Evolutionary conservation across 495 filamentous ascomycete genomes (phyloP).

Genomic region (Aspergillus diversus): DNA sequence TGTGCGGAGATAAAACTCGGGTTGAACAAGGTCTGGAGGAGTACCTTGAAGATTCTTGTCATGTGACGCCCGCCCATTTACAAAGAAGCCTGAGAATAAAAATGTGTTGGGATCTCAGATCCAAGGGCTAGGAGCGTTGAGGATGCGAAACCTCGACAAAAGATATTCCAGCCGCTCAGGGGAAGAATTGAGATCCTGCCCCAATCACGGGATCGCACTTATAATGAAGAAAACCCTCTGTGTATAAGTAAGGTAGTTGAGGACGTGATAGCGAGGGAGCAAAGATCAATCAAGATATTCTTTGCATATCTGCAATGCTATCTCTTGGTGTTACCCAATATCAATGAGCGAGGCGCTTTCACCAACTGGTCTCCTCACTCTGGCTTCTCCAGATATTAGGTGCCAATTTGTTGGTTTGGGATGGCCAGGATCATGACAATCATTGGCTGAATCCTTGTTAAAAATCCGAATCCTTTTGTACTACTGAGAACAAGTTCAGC

Average conservation of each 20-base stretch:
- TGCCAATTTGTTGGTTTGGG: neutral
- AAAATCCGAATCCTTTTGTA: neutral
- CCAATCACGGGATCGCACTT: no score
- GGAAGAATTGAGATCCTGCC: no score
- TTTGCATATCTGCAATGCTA: neutral
- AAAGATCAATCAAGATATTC: neutral
- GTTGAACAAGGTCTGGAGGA: no score
- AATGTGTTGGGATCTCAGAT: no score
- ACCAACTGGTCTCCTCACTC: conserved; percentile 8
- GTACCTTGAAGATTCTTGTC: no score
- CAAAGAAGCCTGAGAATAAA: no score
- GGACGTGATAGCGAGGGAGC: neutral
- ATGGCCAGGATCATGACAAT: conserved; percentile 2
- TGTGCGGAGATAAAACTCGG: no score
- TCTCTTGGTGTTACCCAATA: neutral
- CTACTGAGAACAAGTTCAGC: neutral
- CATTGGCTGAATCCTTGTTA: neutral
- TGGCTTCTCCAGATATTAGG: conserved; percentile 18
- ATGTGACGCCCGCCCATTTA: no score
- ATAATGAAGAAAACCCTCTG: no score
- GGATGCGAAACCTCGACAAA: no score
- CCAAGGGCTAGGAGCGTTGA: no score
- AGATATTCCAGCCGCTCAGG: no score
- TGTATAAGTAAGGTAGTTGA: neutral
- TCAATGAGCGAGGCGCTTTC: neutral